phyloP scores from a whole-genome alignment of 768 basidiomycete species.

The Imleria badia region DNA sequence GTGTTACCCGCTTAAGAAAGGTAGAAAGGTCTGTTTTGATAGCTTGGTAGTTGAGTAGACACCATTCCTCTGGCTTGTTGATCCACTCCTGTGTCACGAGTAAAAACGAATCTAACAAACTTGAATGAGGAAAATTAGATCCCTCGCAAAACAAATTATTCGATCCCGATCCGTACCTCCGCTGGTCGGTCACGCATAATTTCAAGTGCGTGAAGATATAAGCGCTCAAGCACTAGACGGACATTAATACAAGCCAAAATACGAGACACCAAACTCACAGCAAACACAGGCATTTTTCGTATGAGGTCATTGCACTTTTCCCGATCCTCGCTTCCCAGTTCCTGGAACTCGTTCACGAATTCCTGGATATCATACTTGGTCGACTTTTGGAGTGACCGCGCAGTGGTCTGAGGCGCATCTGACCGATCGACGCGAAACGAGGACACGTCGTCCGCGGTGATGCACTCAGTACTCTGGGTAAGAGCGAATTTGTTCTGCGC shows the following conservation, averaged over 20 bases:
- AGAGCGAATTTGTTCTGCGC: slow-evolving; percentile 3
- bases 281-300: slow-evolving; percentile 20
- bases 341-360: slow-evolving; percentile 17
- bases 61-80: slow-evolving; percentile 22
- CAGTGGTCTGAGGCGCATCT: slow-evolving; percentile 22
- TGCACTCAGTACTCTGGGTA: slow-evolving; percentile 4
- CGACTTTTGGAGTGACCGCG: slow-evolving; percentile 18
- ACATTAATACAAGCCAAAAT: not conserved
- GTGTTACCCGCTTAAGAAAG: slow-evolving; percentile 14
- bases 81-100: slow-evolving; percentile 19
- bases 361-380: slow-evolving; percentile 22
- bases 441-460: slow-evolving; percentile 26
- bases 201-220: slow-evolving; percentile 28
- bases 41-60: slow-evolving; percentile 20
- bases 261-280: slow-evolving; percentile 9
- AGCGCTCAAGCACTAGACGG: slow-evolving; percentile 20
- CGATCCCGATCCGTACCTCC: slow-evolving; percentile 5
- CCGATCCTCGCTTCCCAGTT: slow-evolving; percentile 12
- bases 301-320: slow-evolving; percentile 18
- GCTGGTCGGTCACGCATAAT: slow-evolving; percentile 19
- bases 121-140: slow-evolving; percentile 4
- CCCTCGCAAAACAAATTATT: not conserved
- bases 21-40: slow-evolving; percentile 14
- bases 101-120: slow-evolving; percentile 18
- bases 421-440: slow-evolving; percentile 25